Percentiles rank a stretch among this genome's conserved stretches.
phyloP scores from a whole-genome alignment of 192 early-diverging fungal species.

The Podila clonocystis region DNA sequence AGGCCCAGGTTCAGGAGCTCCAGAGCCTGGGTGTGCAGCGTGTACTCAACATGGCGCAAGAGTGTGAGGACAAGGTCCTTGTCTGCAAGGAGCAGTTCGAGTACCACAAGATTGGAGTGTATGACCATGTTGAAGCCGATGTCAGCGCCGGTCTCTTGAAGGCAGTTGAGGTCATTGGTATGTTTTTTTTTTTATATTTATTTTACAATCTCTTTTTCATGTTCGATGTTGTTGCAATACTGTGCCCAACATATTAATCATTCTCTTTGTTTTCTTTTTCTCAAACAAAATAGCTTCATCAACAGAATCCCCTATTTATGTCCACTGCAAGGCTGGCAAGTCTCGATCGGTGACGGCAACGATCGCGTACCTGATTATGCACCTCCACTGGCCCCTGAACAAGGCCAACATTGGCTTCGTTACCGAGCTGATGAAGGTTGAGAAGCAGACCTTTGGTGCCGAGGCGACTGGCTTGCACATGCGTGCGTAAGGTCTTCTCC shows the following conservation, averaged over 20 bases:
- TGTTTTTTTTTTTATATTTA: slow-evolving; percentile 1
- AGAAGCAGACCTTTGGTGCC: slow-evolving; percentile 65
- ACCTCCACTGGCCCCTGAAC: slow-evolving; percentile 68
- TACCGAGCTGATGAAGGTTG: slow-evolving; percentile 72
- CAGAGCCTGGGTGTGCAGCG: slow-evolving; percentile 66
- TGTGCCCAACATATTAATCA: not conserved
- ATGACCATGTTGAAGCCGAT: slow-evolving; percentile 75
- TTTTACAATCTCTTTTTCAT: not conserved
- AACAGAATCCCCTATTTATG: slow-evolving; percentile 65
- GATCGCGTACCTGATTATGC: slow-evolving; percentile 72
- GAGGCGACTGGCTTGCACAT: slow-evolving; percentile 6
- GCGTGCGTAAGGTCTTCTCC: no score
- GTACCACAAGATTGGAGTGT: slow-evolving; percentile 60
- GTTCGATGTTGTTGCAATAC: not conserved
- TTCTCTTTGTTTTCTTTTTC: not conserved
- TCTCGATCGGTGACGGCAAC: slow-evolving; percentile 78
- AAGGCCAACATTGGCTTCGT: slow-evolving; percentile 85
- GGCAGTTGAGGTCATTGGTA: slow-evolving; percentile 77
- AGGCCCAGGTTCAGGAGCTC: slow-evolving; percentile 64
- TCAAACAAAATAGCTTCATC: slow-evolving; percentile 24
- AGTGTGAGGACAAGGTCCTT: slow-evolving; percentile 65
- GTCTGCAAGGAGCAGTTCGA: slow-evolving; percentile 42
- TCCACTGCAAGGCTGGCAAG: slow-evolving; percentile 83
- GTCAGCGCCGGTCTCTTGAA: slow-evolving; percentile 67
- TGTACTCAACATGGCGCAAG: slow-evolving; percentile 82